Base-by-base conservation (phyloP, 2,329 filamentous ascomycete genomes). In the Pseudogymnoascus destructans region DNA sequence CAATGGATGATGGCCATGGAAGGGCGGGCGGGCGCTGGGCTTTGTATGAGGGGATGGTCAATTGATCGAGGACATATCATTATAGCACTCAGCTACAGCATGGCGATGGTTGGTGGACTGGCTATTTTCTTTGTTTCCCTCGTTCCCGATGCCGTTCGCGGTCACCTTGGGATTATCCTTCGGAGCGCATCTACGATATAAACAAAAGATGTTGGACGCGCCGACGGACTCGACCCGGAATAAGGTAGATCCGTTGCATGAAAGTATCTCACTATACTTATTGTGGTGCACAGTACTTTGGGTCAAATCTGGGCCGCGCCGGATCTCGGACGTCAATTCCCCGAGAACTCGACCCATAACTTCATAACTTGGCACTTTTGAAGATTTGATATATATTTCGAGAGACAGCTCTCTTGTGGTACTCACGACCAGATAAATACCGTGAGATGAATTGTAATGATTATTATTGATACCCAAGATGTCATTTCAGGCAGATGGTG, bases 191-290 rank as follows among this genome's bases (percentile, higher is more conserved):
- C 46, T 52, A 27, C n/a, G 25, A 52, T 5, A 52, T 52, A 52
- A 52, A 52, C 46, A 52, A 52, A 52, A 52, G 46, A 52, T 52
- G 46, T 52, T 52, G 3, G 23, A 52, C 46, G 46, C 46, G 46
- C 46, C 46, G 46, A 52, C 4, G 42, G 46, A 52, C 46, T 52
- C 23, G 46, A 52, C 46, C 3, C 25, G 46, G 46, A 52, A 52
- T 11, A 52, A 52, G n/a, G 57, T 52, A 56, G 11, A 56, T 40
- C 57, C 36, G 49, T 56, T n/a, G 33, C 46, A 19, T 59, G 21
- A 11, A 30, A 13, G 49, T 61, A 49, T 38, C 19, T 46, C 54
- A 61, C 46, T 52, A 30, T 30, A 52, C 25, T 52, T 11, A 52
- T 7, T 15, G 25, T 52, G 46, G 25, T 52, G 46, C 25, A 30